Evolutionary conservation across 129 eudicot genomes (phyloP).

Genomic region (Daucus carota): DNA sequence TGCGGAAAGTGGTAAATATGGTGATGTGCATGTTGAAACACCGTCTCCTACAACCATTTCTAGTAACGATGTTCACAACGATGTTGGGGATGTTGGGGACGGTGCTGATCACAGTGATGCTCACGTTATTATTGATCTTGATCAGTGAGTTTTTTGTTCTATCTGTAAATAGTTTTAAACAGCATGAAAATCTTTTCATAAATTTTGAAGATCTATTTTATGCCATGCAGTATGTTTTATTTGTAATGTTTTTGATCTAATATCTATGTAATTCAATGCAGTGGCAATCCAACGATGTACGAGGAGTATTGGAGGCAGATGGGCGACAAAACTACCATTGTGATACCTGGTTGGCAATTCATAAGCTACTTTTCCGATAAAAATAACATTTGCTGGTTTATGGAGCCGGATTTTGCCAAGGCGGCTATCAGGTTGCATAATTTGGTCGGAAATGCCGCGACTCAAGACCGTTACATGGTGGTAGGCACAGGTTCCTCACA

Average conservation of each 20-base stretch:
- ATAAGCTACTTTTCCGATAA: constrained; percentile 17
- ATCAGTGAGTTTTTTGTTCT: constrained; percentile 35
- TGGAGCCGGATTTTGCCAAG: constrained; percentile 5
- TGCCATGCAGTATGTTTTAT: too few species aligned
- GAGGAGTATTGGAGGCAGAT: constrained; percentile 69
- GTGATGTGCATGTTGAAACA: too few species aligned
- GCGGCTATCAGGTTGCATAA: constrained; percentile 66
- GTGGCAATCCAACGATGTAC: constrained; percentile 98
- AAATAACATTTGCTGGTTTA: constrained; percentile 21
- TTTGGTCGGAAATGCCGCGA: constrained; percentile 25
- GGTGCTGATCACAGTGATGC: not conserved
- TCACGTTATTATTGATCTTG: constrained; percentile 19
- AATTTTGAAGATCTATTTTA: not conserved
- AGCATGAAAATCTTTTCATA: not conserved
- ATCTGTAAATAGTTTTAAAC: too few species aligned
- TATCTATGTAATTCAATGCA: constrained; percentile 12
- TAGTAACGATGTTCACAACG: not conserved
- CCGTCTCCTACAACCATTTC: not conserved
- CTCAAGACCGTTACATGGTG: not conserved
- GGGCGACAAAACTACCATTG: constrained; percentile 50
- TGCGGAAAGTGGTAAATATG: too few species aligned
- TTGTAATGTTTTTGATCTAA: not conserved
- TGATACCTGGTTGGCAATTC: constrained; percentile 62
- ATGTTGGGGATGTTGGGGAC: too few species aligned
- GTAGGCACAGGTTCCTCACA: constrained; percentile 3